These are phyloP conservation scores for Trametes coccinea DNA, from an alignment of 768 basidiomycete species.

Conservation along the genomic window DNA sequence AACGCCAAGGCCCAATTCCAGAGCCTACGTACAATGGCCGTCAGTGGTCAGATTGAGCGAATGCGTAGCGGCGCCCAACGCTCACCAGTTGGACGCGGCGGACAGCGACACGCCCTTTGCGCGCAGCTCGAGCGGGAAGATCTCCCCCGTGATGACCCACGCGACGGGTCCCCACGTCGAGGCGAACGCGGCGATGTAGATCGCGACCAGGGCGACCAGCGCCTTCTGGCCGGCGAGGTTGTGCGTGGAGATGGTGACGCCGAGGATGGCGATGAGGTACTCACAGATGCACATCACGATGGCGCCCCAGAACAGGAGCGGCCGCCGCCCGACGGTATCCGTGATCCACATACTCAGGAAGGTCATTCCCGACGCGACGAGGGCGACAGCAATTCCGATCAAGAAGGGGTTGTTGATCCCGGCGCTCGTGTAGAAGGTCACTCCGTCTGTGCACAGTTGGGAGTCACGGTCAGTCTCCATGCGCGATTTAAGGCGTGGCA, in stretches of 20 bases:
- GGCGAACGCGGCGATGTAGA: slow-evolving; percentile 45
- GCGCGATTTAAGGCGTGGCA: background rate
- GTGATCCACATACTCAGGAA: slow-evolving; percentile 77
- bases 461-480: background rate
- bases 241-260: slow-evolving; percentile 43
- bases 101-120: slow-evolving; percentile 79
- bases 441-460: background rate
- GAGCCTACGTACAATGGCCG: slow-evolving; percentile 3
- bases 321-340: slow-evolving; percentile 79
- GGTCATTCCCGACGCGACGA: slow-evolving; percentile 79
- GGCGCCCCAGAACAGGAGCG: slow-evolving; percentile 76
- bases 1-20: slow-evolving; percentile 73
- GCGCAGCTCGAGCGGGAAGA: slow-evolving; percentile 79
- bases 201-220: slow-evolving; percentile 53
- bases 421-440: slow-evolving; percentile 26
- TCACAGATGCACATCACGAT: slow-evolving; percentile 83
- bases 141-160: slow-evolving; percentile 71
- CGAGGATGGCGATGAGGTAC: slow-evolving; percentile 71
- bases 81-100: slow-evolving; percentile 61
- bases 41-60: background rate
- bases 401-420: slow-evolving; percentile 48
- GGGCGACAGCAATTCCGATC: slow-evolving; percentile 63
- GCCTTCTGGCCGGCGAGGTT: slow-evolving; percentile 59
- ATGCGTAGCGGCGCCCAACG: background rate
- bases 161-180: slow-evolving; percentile 70